Percentiles rank a stretch among this genome's conserved stretches.
Conservation (phyloP, 2,329 filamentous ascomycete genomes). For the Phoma herbarum region DNA sequence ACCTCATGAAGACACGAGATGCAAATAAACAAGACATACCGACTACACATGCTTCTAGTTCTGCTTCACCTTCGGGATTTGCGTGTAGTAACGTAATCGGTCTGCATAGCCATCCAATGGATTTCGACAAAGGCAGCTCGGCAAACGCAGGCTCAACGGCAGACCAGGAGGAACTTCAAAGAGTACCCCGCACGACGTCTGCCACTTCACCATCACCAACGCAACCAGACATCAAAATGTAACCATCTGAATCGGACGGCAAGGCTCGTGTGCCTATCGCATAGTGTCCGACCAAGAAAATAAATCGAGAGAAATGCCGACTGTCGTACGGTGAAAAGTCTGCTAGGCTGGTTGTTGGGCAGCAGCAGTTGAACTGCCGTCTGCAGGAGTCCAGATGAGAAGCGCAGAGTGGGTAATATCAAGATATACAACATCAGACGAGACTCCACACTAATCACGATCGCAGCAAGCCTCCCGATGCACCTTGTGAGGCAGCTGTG, state of each 20-base stretch:
- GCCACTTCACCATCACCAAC: constrained; percentile 17
- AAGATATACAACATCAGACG: constrained; percentile 15
- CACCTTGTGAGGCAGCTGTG: constrained; percentile 15
- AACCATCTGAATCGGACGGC: not conserved
- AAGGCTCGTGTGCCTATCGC: not conserved
- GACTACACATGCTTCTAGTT: not conserved
- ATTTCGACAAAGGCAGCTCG: constrained; percentile 12
- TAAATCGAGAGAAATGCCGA: not conserved
- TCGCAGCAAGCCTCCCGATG: constrained; percentile 23
- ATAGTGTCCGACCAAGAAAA: not conserved
- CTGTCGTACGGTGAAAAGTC: constrained; percentile 10
- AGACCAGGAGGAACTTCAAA: constrained; percentile 14
- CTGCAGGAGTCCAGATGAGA: constrained; percentile 14
- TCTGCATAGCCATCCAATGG: constrained; percentile 8
- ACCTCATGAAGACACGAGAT: not conserved
- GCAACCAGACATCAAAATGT: constrained; percentile 5
- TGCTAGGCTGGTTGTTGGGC: constrained; percentile 12
- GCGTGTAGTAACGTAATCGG: not conserved
- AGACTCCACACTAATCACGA: constrained; percentile 19
- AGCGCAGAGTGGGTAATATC: constrained; percentile 21
- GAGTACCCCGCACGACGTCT: constrained; percentile 13
- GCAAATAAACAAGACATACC: not conserved
- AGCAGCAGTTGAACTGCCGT: constrained; percentile 11
- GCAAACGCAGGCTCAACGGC: constrained; percentile 15
- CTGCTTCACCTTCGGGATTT: not conserved